Evolutionary conservation across 192 early-diverging fungal genomes (phyloP), one percentile per base, ranked within the genome.

Genomic region (Umbelopsis ramanniana): DNA sequence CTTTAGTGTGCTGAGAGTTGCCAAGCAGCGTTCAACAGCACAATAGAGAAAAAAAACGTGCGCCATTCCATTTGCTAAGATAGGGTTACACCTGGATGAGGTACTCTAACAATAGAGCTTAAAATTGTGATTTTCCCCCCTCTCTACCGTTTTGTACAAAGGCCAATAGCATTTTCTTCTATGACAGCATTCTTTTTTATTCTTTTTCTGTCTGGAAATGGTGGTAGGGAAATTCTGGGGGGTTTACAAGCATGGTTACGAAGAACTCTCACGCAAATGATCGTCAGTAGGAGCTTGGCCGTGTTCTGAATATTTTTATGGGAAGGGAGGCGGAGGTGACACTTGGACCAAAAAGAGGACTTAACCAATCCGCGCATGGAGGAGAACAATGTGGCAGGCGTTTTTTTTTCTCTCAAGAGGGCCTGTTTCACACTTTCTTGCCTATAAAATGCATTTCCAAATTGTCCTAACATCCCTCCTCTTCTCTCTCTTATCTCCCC

Each of bases 351-450:
- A 63, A 63, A 63, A 37, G 29, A 63, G 57, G 57, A 63, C 57
- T 37, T 63, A 22, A 63, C 57, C 57, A 63, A 63, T 63, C 57
- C 57, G 57, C 33, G 26, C 57, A 37, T 63, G 57, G 57, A 63
- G 57, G 57, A 63, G 57, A 63, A 63, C 57, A 63, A 63, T 63
- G 57, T 63, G 57, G 26, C 29, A 29, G 57, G 57, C 57, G 57
- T 35, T 37, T 38, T 63, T 29, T 37, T 63, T 63, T 63, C 26
- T 63, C 57, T 63, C 57, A 10, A 0, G 26, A 17, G 48, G 10
- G 26, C 57, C 11, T 63, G 57, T 63, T 63, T 63, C 57, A 63
- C 57, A 63, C 57, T n/a, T 37, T 22, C 54, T 19, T 63, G 26
- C 57, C 33, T 63, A 29, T 35, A 37, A 19, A 22, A 63, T 2